Percentiles rank a stretch among this genome's conserved stretches.
Conservation (phyloP, 208 protist genomes). For the Trypanosomatidae sp. region DNA sequence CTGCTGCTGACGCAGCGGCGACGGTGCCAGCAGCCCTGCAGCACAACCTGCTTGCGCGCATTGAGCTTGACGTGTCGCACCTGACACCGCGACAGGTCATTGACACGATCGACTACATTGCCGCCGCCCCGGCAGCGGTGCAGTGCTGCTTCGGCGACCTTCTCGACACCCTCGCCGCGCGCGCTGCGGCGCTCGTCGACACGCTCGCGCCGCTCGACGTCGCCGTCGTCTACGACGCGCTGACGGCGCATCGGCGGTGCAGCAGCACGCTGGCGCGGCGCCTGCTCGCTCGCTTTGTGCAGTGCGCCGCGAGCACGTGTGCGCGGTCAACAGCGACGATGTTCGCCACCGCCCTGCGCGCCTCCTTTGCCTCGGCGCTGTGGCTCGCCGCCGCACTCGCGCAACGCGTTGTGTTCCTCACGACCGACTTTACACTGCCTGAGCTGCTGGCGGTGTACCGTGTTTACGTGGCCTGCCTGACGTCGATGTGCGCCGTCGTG, state of each 20-base stretch:
- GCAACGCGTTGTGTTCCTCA: slow-evolving; percentile 53
- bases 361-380: slow-evolving; percentile 10
- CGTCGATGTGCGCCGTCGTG: slow-evolving; percentile 15
- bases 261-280: slow-evolving; percentile 8
- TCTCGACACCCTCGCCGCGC: slow-evolving; percentile 9
- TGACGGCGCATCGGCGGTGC: slow-evolving; percentile 10
- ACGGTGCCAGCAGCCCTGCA: slow-evolving; percentile 26
- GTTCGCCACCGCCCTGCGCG: slow-evolving; percentile 30
- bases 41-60: slow-evolving; percentile 22
- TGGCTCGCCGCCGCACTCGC: slow-evolving; percentile 34
- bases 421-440: slow-evolving; percentile 56
- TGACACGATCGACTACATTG: slow-evolving; percentile 44
- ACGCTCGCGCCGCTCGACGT: slow-evolving; percentile 48
- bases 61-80: slow-evolving; percentile 15
- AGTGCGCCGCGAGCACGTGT: slow-evolving; percentile 16
- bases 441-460: slow-evolving; percentile 65
- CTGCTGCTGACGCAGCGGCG: too few relatives aligned
- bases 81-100: slow-evolving; percentile 31
- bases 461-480: slow-evolving; percentile 40
- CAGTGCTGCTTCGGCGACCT: slow-evolving; percentile 4
- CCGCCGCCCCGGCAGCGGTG: slow-evolving; percentile 10
- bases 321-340: slow-evolving; percentile 58
- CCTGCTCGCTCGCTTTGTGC: slow-evolving; percentile 21
- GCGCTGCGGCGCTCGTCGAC: slow-evolving; percentile 9
- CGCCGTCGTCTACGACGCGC: slow-evolving; percentile 46